Percentiles rank a stretch among this genome's conserved stretches.
These are phyloP conservation scores for Pholiota conissans DNA, from an alignment of 768 basidiomycete species.

Conservation along the genomic window DNA sequence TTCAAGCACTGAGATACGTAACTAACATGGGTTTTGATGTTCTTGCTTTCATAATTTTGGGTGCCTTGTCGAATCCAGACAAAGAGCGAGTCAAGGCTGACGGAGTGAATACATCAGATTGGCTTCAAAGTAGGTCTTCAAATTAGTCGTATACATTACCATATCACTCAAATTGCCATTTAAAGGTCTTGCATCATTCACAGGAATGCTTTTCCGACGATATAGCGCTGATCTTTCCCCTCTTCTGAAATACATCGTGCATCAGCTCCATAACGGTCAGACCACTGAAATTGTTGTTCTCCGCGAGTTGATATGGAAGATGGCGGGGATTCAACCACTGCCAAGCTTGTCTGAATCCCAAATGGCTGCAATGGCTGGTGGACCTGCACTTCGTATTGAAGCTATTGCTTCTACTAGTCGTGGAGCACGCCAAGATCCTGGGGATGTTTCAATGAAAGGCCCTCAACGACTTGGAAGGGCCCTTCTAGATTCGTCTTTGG, in stretches of 20 bases:
- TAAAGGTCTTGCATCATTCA: slow-evolving; percentile 88
- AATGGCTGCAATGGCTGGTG: slow-evolving; percentile 88
- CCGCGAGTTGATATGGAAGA: slow-evolving; percentile 91
- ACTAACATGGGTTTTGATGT: slow-evolving; percentile 96
- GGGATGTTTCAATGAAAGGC: slow-evolving; percentile 62
- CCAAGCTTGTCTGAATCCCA: slow-evolving; percentile 89
- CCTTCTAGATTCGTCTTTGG: slow-evolving; percentile 68
- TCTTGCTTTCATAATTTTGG: slow-evolving; percentile 82
- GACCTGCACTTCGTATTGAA: slow-evolving; percentile 83
- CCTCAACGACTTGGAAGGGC: slow-evolving; percentile 66
- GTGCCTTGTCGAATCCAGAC: slow-evolving; percentile 80
- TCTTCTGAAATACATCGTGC: slow-evolving; percentile 86
- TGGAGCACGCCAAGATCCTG: slow-evolving; percentile 70
- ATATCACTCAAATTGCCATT: slow-evolving; percentile 14
- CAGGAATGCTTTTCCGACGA: slow-evolving; percentile 86
- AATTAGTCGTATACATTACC: background rate
- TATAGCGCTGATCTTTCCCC: slow-evolving; percentile 84
- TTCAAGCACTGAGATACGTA: slow-evolving; percentile 85
- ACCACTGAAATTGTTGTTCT: slow-evolving; percentile 89
- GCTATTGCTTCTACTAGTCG: slow-evolving; percentile 79
- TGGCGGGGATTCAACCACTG: slow-evolving; percentile 92
- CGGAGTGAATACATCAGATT: slow-evolving; percentile 86
- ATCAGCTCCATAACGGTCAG: slow-evolving; percentile 82
- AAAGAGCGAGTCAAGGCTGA: slow-evolving; percentile 88
- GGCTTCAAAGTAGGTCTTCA: slow-evolving; percentile 80